Base-by-base conservation (phyloP, 1,284 basidiomycete genomes). In the Cutaneotrichosporon spelunceum region DNA sequence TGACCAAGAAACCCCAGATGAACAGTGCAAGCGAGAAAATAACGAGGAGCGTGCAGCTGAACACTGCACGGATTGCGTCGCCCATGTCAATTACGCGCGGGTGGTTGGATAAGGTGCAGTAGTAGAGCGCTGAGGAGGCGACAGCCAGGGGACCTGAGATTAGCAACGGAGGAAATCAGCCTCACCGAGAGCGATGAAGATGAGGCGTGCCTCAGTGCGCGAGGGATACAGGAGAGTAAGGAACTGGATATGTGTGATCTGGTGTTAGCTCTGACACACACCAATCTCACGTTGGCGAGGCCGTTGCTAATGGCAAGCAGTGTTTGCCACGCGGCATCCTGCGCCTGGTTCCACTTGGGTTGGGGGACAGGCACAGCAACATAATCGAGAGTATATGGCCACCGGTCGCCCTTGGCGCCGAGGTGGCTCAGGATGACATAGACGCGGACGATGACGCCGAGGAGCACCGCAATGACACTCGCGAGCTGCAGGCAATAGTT, bases 231-330 rank as follows among this genome's bases (percentile, higher is more conserved):
- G 84, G 6, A 99, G 84, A 3, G 95, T 96, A 60, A 99, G 83
- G 79, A 98, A 98, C 77, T 99, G 96, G 59, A 99, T 97, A 79
- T 99, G 94, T 0, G 95, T 96, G 63, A 93, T 88, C 91, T 96
- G 74, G 6, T 13, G n/a, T 57, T 5, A 34, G 59, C 53, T 60
- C 45, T 26, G 16, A 11, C 33, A 5, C 27, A 3, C 23, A 6
- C 1, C 8, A 2, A 16, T 44, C 84, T 61, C 63, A 90, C 91
- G 82, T 95, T 93, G 30, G 92, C 89, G 48, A 96, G 80, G 9
- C 86, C 88, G 10, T 88, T 90, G 10, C 90, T 90, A 11, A 91
- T 84, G 1, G 91, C 90, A 66, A 91, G 91, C 84, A 97, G 88
- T 50, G 92, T 81, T 49, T 90, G 84, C 92, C 92, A 98, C 4